These are phyloP conservation scores for Solanum chaucha DNA, from an alignment of 257 asterid genomes.

Conservation along the genomic window DNA sequence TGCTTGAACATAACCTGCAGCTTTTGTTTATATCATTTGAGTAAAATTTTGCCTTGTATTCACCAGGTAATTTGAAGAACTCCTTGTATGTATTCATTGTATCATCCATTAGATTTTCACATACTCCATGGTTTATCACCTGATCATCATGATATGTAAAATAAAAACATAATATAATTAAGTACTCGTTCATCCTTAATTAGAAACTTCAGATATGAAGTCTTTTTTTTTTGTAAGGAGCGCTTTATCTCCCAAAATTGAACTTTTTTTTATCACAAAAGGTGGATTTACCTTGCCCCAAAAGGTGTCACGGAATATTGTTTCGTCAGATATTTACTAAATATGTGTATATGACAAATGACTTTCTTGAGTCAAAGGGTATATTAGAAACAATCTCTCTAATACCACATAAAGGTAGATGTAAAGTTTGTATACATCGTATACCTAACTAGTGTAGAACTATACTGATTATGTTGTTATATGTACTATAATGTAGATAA, in stretches of 20 bases:
- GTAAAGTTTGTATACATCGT: background rate
- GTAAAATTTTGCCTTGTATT: conserved; percentile 18
- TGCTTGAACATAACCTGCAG: conserved; percentile 36
- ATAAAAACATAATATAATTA: background rate
- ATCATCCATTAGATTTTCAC: conserved; percentile 16
- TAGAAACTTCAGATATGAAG: background rate
- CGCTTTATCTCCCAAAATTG: background rate
- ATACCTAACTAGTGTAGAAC: background rate
- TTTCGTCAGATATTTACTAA: background rate
- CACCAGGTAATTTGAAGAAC: conserved; percentile 21
- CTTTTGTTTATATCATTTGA: conserved; percentile 20
- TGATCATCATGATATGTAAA: background rate
- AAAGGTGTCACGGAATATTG: background rate
- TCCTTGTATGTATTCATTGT: conserved; percentile 29
- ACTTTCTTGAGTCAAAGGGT: background rate
- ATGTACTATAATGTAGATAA: too few species aligned
- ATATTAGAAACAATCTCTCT: background rate
- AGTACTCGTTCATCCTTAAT: background rate
- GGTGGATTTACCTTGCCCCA: background rate
- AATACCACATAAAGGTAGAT: background rate
- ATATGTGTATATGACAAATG: background rate
- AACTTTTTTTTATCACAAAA: background rate
- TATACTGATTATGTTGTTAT: background rate
- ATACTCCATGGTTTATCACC: conserved; percentile 48
- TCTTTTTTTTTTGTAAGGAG: background rate